phyloP scores from a whole-genome alignment of 176 grass and related monocot genomes.

The Aechmea fasciata region DNA sequence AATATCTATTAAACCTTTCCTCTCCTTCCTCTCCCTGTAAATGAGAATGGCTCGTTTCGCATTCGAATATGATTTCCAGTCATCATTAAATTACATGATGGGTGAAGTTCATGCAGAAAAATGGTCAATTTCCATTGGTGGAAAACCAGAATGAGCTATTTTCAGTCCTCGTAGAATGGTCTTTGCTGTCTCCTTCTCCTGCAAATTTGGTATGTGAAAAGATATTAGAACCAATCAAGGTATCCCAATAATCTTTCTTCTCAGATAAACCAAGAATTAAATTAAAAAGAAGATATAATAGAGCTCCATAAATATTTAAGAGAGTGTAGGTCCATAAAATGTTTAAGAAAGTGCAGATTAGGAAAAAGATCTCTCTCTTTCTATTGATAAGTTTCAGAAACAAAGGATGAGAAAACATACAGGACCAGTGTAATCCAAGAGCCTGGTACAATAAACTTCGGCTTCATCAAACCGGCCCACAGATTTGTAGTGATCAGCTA shows the following conservation, averaged over 20 bases:
- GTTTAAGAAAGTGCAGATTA: background rate
- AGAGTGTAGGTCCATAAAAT: background rate
- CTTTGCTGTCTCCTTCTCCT: conserved; percentile 90
- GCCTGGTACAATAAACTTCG: conserved; percentile 74
- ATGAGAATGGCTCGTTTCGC: background rate
- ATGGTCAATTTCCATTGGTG: conserved; percentile 66
- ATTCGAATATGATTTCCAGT: background rate
- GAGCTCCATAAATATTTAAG: background rate
- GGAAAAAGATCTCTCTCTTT: conserved; percentile 4
- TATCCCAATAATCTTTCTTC: background rate
- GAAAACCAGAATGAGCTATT: conserved; percentile 42
- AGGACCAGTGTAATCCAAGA: conserved; percentile 90
- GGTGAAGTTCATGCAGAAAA: conserved; percentile 11
- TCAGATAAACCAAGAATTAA: background rate
- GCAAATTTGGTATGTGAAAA: conserved; percentile 24
- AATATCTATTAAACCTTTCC: background rate
- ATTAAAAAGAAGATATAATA: background rate
- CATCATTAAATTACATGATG: background rate
- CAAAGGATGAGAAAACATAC: conserved; percentile 39
- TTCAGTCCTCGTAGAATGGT: conserved; percentile 67
- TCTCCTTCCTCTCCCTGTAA: background rate
- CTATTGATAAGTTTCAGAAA: conserved; percentile 10
- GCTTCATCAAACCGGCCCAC: conserved; percentile 68
- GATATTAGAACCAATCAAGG: conserved; percentile 5
- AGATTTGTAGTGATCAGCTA: conserved; percentile 74